A percentile compares a stretch with the other conserved stretches of the same genome.
Conservation (phyloP, 208 protist genomes). For the Trypanosoma caninum region DNA sequence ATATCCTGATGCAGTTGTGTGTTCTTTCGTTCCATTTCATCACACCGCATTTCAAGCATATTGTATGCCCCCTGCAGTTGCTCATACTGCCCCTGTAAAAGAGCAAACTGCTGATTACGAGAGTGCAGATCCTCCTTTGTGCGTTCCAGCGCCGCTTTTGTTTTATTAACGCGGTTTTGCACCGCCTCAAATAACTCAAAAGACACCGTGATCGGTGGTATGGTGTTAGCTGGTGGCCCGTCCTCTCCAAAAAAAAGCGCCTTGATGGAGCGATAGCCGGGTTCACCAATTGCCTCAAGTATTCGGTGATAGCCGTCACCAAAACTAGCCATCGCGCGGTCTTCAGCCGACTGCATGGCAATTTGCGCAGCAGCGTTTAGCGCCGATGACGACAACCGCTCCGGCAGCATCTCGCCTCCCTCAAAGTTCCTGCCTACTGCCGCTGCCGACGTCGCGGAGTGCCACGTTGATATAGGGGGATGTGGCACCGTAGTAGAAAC, state of each 20-base stretch:
- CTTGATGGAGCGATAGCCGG: constrained; percentile 69
- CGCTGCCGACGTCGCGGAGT: too few relatives aligned
- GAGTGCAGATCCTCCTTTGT: constrained; percentile 59
- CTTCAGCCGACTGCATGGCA: constrained; percentile 4
- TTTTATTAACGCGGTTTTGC: constrained; percentile 73
- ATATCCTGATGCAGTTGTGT: constrained; percentile 59
- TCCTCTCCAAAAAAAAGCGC: constrained; percentile 42
- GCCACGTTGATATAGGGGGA: too few relatives aligned
- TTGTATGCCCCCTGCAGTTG: constrained; percentile 45
- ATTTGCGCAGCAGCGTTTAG: too few relatives aligned
- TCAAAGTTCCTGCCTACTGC: too few relatives aligned
- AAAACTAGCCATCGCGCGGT: constrained; percentile 11
- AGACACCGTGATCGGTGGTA: constrained; percentile 68
- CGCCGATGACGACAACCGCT: too few relatives aligned
- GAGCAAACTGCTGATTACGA: constrained; percentile 66
- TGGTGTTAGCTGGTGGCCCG: constrained; percentile 47
- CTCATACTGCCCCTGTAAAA: constrained; percentile 44
- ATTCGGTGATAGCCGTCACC: constrained; percentile 61
- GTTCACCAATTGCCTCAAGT: constrained; percentile 53
- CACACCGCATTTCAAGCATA: constrained; percentile 38
- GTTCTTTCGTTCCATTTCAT: constrained; percentile 66
- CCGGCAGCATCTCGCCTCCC: too few relatives aligned
- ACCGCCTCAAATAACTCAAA: constrained; percentile 88
- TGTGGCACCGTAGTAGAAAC: too few relatives aligned
- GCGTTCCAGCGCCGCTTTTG: constrained; percentile 66